These are phyloP conservation scores for Podospora sp. DNA, from an alignment of 495 filamentous ascomycete genomes.

Conservation along the genomic window DNA sequence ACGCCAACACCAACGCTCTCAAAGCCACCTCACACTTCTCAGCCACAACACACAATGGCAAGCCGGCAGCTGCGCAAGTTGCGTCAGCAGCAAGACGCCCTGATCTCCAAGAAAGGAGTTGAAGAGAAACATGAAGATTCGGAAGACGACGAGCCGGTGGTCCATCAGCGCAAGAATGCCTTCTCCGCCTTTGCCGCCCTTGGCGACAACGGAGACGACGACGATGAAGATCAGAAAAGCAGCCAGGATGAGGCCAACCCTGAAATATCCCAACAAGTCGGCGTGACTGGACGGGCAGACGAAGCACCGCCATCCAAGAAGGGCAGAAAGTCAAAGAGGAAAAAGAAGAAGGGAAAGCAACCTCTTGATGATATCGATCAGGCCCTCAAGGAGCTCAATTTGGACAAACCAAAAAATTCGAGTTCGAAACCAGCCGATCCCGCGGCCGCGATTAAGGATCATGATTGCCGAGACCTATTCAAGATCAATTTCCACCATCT, in stretches of 20 bases:
- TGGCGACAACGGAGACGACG: slow-evolving; percentile 41
- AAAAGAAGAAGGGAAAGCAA: slow-evolving; percentile 57
- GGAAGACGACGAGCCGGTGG: slow-evolving; percentile 42
- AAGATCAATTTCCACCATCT: slow-evolving; percentile 76
- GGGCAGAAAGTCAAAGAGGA: slow-evolving; percentile 64
- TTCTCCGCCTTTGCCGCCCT: slow-evolving; percentile 58
- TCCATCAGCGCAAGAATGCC: slow-evolving; percentile 44
- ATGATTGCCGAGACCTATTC: slow-evolving; percentile 60
- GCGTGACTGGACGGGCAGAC: slow-evolving; percentile 32
- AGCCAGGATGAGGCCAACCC: slow-evolving; percentile 47
- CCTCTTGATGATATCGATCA: slow-evolving; percentile 79
- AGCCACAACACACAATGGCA: slow-evolving; percentile 59
- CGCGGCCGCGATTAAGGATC: slow-evolving; percentile 12
- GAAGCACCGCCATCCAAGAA: slow-evolving; percentile 50
- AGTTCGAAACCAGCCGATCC: slow-evolving; percentile 9
- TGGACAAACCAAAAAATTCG: slow-evolving; percentile 29
- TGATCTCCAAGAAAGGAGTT: slow-evolving; percentile 36
- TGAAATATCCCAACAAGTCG: slow-evolving; percentile 15
- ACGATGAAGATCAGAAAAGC: slow-evolving; percentile 36
- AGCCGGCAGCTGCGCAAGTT: slow-evolving; percentile 78
- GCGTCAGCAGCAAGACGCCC: slow-evolving; percentile 69
- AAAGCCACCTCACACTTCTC: not conserved
- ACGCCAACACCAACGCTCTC: not conserved
- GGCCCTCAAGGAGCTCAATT: slow-evolving; percentile 67
- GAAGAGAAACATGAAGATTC: slow-evolving; percentile 47